Percentiles rank a stretch among this genome's conserved stretches.
These are phyloP conservation scores for Alnus glutinosa DNA, from an alignment of 306 rosid species.

Conservation along the genomic window DNA sequence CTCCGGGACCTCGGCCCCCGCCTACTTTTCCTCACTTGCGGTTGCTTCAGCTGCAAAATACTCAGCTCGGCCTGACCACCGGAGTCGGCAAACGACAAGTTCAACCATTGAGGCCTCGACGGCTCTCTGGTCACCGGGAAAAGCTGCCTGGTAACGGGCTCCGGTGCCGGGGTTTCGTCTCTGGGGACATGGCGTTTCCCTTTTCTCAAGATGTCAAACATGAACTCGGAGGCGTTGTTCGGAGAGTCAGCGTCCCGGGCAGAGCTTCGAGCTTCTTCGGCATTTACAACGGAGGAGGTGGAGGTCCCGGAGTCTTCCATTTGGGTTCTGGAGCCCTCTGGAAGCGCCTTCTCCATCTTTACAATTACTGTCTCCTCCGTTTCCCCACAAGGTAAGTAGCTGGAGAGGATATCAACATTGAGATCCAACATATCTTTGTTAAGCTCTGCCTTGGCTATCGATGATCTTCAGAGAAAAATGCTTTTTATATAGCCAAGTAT, in stretches of 20 bases:
- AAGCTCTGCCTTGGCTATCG: background rate
- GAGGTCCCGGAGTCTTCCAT: constrained; percentile 45
- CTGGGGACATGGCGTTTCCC: background rate
- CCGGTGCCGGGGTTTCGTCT: constrained; percentile 9
- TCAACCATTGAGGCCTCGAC: constrained; percentile 47
- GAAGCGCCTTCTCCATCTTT: constrained; percentile 23
- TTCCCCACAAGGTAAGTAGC: constrained; percentile 7
- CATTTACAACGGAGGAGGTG: constrained; percentile 47
- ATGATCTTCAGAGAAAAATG: background rate
- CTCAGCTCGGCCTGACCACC: constrained; percentile 31
- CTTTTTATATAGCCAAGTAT: background rate
- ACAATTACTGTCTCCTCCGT: background rate
- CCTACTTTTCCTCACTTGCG: constrained; percentile 43
- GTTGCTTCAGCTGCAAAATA: constrained; percentile 44
- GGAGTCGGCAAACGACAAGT: constrained; percentile 42
- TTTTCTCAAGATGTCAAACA: constrained; percentile 46
- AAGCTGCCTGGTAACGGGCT: constrained; percentile 33
- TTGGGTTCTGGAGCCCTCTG: constrained; percentile 1
- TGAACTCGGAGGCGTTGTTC: constrained; percentile 27
- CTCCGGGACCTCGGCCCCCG: constrained; percentile 64
- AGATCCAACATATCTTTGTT: constrained; percentile 48
- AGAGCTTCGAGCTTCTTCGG: constrained; percentile 34
- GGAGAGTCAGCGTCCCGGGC: constrained; percentile 29
- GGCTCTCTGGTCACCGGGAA: constrained; percentile 35
- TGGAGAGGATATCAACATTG: constrained; percentile 28